Conservation (phyloP, 208 protist species). For the Leishmania tarentolae region DNA sequence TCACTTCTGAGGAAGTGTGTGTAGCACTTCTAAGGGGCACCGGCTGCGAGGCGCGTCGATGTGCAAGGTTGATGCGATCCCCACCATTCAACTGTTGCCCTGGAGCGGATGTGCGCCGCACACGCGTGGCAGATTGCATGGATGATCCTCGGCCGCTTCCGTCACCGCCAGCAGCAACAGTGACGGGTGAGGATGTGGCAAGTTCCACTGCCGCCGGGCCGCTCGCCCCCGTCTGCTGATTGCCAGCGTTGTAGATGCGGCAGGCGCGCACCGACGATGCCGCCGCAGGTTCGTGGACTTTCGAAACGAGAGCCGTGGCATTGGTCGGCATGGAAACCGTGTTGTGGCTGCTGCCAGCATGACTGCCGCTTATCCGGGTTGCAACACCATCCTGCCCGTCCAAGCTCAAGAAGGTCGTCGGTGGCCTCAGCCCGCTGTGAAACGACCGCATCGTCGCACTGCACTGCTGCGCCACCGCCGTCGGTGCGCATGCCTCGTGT, state of each 20-base stretch:
- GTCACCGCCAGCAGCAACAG: neutral
- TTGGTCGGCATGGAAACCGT: neutral
- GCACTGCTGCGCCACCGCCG: neutral
- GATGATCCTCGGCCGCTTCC: neutral
- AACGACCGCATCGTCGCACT: neutral
- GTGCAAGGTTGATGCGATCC: neutral
- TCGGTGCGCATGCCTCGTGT: neutral
- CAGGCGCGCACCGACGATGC: neutral
- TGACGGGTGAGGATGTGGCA: neutral
- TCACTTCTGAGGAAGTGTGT: neutral
- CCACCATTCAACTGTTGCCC: neutral
- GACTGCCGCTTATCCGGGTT: neutral
- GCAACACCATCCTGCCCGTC: neutral
- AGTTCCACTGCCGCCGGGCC: neutral
- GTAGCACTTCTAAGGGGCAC: neutral
- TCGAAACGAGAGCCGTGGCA: neutral
- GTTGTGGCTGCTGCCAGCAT: neutral
- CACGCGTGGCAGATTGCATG: neutral
- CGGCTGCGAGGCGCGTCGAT: neutral
- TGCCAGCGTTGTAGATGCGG: neutral
- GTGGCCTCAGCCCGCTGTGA: neutral
- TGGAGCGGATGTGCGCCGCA: neutral
- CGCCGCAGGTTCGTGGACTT: neutral
- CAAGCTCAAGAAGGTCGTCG: conserved; percentile 10
- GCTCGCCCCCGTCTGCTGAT: neutral